Evolutionary conservation across 108 stramenopile species (phyloP).

Genomic region (Schizochytrium sp.): DNA sequence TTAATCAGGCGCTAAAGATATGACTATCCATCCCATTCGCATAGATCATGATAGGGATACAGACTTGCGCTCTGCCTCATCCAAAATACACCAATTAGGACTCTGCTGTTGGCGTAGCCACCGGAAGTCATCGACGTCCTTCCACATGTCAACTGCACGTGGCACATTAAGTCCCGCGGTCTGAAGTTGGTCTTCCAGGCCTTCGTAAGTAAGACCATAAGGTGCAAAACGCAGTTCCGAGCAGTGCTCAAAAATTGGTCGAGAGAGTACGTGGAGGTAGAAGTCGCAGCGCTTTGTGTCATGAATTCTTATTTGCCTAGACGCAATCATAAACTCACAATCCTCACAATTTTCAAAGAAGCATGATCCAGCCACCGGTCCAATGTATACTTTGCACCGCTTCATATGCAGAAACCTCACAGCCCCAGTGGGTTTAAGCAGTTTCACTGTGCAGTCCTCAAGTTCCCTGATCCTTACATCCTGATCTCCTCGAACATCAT

Average conservation of each 20-base stretch:
- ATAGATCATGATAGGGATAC: background rate
- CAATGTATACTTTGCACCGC: slow-evolving; percentile 21
- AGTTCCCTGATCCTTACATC: background rate
- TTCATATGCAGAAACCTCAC: slow-evolving; percentile 53
- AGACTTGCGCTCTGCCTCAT: slow-evolving; percentile 64
- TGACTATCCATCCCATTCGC: background rate
- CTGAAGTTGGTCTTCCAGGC: slow-evolving; percentile 63
- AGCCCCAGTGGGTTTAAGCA: slow-evolving; percentile 1
- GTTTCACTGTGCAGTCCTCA: slow-evolving; percentile 21
- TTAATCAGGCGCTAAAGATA: too few species aligned
- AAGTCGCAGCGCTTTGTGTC: slow-evolving; percentile 66
- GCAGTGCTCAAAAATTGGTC: slow-evolving; percentile 76
- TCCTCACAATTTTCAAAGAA: slow-evolving; percentile 59
- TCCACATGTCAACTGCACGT: slow-evolving; percentile 60
- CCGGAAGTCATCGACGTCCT: slow-evolving; percentile 74
- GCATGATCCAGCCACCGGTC: slow-evolving; percentile 60
- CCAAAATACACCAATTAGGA: slow-evolving; percentile 70
- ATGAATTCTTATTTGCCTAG: slow-evolving; percentile 60
- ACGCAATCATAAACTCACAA: slow-evolving; percentile 32
- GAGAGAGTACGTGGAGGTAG: slow-evolving; percentile 68
- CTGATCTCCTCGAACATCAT: slow-evolving; percentile 16
- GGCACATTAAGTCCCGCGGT: slow-evolving; percentile 44
- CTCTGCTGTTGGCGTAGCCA: slow-evolving; percentile 70
- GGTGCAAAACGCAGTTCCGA: slow-evolving; percentile 69
- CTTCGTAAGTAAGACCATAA: slow-evolving; percentile 61